Conservation (phyloP, 768 basidiomycete species). For the Hypsizygus marmoreus region DNA sequence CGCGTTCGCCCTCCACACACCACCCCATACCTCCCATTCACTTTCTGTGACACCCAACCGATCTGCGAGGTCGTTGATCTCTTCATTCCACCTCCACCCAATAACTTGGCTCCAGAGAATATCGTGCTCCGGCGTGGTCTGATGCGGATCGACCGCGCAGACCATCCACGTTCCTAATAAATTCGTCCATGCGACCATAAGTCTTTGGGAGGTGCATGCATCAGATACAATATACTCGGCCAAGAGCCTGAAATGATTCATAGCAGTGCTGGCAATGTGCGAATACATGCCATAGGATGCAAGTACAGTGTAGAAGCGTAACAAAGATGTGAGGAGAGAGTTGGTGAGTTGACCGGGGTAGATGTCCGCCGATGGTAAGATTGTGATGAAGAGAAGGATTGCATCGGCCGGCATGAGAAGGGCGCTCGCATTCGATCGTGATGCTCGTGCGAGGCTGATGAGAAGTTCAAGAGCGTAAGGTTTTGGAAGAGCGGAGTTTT, state of each 20-base stretch:
- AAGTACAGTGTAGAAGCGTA: slow-evolving; percentile 65
- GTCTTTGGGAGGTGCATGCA: slow-evolving; percentile 33
- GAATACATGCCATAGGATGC: slow-evolving; percentile 81
- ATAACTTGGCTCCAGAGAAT: slow-evolving; percentile 86
- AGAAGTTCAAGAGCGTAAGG: slow-evolving; percentile 61
- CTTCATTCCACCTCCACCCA: slow-evolving; percentile 76
- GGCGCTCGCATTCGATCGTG: slow-evolving; percentile 64
- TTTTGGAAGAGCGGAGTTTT: slow-evolving; percentile 38
- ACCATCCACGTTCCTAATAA: slow-evolving; percentile 73
- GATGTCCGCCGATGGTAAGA: slow-evolving; percentile 47
- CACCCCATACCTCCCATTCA: slow-evolving; percentile 44
- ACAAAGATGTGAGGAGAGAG: slow-evolving; percentile 53
- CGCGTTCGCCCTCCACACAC: slow-evolving; percentile 55
- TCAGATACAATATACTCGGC: slow-evolving; percentile 45
- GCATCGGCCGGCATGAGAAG: slow-evolving; percentile 61
- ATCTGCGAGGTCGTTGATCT: slow-evolving; percentile 44
- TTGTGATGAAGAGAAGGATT: slow-evolving; percentile 70
- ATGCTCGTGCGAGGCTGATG: slow-evolving; percentile 57
- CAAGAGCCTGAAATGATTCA: slow-evolving; percentile 55
- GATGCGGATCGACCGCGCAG: slow-evolving; percentile 90
- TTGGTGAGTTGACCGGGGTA: slow-evolving; percentile 46
- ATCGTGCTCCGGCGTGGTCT: slow-evolving; percentile 83
- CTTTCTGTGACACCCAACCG: slow-evolving; percentile 31
- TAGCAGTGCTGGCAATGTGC: slow-evolving; percentile 64
- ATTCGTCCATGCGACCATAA: slow-evolving; percentile 54